Conservation (phyloP, 148 eudicot genomes). For the Nepenthes gracilis region DNA sequence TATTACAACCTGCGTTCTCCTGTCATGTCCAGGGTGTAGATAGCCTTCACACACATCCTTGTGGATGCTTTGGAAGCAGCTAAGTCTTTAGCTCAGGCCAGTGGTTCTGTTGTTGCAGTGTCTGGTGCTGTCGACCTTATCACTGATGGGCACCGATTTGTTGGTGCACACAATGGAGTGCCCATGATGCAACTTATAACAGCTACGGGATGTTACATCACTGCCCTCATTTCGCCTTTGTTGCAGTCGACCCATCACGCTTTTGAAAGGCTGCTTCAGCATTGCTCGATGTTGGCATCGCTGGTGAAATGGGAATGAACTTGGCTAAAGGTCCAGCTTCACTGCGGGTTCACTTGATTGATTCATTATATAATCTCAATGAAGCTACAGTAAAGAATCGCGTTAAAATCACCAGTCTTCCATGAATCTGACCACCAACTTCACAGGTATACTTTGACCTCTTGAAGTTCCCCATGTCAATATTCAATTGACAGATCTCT, state of each 20-base stretch:
- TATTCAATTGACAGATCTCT: background rate
- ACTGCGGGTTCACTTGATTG: slow-evolving; percentile 58
- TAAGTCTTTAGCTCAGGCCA: slow-evolving; percentile 50
- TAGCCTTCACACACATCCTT: slow-evolving; percentile 51
- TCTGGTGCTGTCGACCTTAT: slow-evolving; percentile 74
- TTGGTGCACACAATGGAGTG: slow-evolving; percentile 60
- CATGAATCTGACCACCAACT: slow-evolving; percentile 1
- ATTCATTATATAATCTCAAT: slow-evolving; percentile 67
- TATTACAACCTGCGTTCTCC: background rate
- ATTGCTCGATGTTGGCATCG: slow-evolving; percentile 57
- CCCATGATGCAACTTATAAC: slow-evolving; percentile 76
- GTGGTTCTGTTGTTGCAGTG: slow-evolving; percentile 59
- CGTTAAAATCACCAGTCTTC: slow-evolving; percentile 22
- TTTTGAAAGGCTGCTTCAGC: slow-evolving; percentile 73
- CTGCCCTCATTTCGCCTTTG: slow-evolving; percentile 76
- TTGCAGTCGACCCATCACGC: slow-evolving; percentile 56
- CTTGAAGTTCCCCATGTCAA: background rate
- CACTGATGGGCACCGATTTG: slow-evolving; percentile 61
- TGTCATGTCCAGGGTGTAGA: slow-evolving; percentile 51
- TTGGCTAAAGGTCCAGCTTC: slow-evolving; percentile 81
- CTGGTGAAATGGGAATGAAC: slow-evolving; percentile 65
- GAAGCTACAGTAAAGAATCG: slow-evolving; percentile 26
- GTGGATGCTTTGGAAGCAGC: slow-evolving; percentile 85
- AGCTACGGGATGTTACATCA: slow-evolving; percentile 81
- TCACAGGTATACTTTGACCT: background rate